Evolutionary conservation across 1,139 yeast species (phyloP).

Genomic region (Sporopachydermia cereana): DNA sequence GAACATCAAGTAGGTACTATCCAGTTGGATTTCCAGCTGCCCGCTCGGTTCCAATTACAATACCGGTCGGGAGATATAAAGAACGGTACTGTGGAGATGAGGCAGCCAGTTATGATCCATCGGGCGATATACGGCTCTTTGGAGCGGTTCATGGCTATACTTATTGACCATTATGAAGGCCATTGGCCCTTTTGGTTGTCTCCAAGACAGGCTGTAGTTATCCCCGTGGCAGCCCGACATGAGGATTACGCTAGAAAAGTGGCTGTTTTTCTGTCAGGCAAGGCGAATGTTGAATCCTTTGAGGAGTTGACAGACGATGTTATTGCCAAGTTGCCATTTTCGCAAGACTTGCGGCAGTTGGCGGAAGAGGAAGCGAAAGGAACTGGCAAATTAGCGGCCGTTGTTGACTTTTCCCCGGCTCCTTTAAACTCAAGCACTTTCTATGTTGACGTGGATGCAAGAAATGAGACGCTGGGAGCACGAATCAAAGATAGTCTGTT

Average conservation of each 20-base stretch:
- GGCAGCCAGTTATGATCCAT: slow-evolving; percentile 81
- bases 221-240: slow-evolving; percentile 65
- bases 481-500: slow-evolving; percentile 69
- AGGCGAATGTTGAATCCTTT: slow-evolving; percentile 16
- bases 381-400: too few species aligned
- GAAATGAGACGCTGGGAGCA: slow-evolving; percentile 70
- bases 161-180: slow-evolving; percentile 85
- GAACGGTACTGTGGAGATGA: slow-evolving; percentile 23
- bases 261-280: slow-evolving; percentile 38
- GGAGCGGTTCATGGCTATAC: slow-evolving; percentile 83
- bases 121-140: slow-evolving; percentile 92
- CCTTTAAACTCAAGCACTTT: slow-evolving; percentile 53
- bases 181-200: slow-evolving; percentile 98
- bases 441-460: slow-evolving; percentile 61
- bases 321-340: neutral
- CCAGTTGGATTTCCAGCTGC: slow-evolving; percentile 91
- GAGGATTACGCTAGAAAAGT: slow-evolving; percentile 40
- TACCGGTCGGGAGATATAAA: slow-evolving; percentile 43
- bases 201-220: slow-evolving; percentile 83
- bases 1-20: slow-evolving; percentile 93
- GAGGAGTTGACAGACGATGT: slow-evolving; percentile 12
- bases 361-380: slow-evolving; percentile 1
- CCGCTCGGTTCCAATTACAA: slow-evolving; percentile 66
- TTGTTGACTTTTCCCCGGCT: slow-evolving; percentile 20
- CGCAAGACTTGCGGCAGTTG: neutral